Percentiles rank a stretch among this genome's conserved stretches.
These are phyloP conservation scores for Aspergillus sojae DNA, from an alignment of 2,329 filamentous ascomycete genomes.

Conservation along the genomic window DNA sequence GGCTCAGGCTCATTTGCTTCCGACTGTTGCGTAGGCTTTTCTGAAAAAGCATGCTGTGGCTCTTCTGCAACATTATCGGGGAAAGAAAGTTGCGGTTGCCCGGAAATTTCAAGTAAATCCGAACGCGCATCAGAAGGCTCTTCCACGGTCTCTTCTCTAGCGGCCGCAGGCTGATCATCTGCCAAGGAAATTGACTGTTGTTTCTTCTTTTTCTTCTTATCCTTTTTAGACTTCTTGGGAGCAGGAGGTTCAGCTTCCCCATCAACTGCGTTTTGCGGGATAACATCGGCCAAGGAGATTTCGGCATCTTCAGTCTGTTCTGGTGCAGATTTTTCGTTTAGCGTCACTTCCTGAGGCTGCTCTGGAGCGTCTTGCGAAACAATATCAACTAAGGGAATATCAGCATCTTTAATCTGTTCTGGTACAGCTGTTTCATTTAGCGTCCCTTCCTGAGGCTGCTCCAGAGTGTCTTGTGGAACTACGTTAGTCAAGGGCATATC, in stretches of 20 bases:
- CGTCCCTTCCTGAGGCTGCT: too few species aligned
- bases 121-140: neutral
- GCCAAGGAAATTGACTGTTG: slow-evolving; percentile 20
- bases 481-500: too few species aligned
- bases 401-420: neutral
- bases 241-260: slow-evolving; percentile 13
- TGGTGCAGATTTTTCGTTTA: neutral
- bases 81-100: neutral
- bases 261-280: slow-evolving; percentile 1
- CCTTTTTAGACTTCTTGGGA: slow-evolving; percentile 30
- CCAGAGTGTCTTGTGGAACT: too few species aligned
- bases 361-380: neutral
- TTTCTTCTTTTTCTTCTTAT: slow-evolving; percentile 36
- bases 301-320: neutral
- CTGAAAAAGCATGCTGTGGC: neutral
- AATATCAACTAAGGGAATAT: neutral
- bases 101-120: neutral
- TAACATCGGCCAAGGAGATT: neutral
- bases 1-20: neutral
- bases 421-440: neutral
- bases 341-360: neutral
- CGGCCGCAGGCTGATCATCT: slow-evolving; percentile 4
- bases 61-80: neutral
- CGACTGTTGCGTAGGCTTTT: slow-evolving; percentile 7
- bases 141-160: neutral